Base-by-base conservation (phyloP, 495 filamentous ascomycete species). In the Chaetomium cochliodes region DNA sequence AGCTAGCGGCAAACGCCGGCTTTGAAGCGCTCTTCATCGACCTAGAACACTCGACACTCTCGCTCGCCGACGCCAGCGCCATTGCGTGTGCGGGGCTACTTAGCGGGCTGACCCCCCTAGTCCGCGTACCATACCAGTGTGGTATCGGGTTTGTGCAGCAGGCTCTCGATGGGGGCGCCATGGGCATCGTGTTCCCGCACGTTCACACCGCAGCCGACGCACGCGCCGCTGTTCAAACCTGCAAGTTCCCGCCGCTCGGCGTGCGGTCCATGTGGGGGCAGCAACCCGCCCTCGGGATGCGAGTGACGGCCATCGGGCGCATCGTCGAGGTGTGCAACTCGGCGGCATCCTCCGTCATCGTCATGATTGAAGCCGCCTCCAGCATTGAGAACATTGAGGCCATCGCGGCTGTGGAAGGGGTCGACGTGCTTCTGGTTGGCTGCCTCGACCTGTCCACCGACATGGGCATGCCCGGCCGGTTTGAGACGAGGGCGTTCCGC, bases 131-230 rank as follows among this genome's bases (percentile, higher is more conserved):
- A 2, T 47, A 47, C 44, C 44, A 47, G 44, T 47, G 44, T 16
- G 44, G 44, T 16, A 47, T 47, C 16, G 44, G 44, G 44, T 47
- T 47, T 8, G 44, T 47, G 44, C 44, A 47, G 44, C 44, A 47
- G 15, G 44, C n/a, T 1, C 44, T 47, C n/a, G 44, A 47, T 16
- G 44, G 44, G 5, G 44, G 44, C 44, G 44, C 44, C 7, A 47
- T 47, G 44, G 44, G 44, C 16, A 20, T 47, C 44, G 44, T 47
- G 44, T 47, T 47, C 44, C 44, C 44, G 44, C 44, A 47, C n/a
- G 16, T 47, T 16, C 44, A 47, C 44, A 47, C 44, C 1, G 44
- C 44, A 4, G 44, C 44, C 2, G 44, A 47, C 44, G 44, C 44
- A 16, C 44, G 44, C 44, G 44, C 44, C 9, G 44, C 44, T 5